Base-by-base conservation (phyloP, 768 basidiomycete species). In the Mycena pura region DNA sequence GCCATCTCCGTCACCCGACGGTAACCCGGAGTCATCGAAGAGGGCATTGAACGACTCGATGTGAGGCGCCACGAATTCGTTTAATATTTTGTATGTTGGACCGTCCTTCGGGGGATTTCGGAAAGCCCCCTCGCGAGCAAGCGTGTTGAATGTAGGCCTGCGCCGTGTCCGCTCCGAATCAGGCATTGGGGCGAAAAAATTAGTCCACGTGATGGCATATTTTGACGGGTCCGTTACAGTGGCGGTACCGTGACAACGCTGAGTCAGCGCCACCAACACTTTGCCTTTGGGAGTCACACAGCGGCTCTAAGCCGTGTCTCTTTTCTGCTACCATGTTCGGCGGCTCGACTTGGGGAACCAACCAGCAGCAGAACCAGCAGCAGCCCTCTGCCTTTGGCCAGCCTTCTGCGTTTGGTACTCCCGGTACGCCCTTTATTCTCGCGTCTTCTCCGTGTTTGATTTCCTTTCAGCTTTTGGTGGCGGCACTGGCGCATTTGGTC, bases 31-130 rank as follows among this genome's bases (percentile, higher is more conserved):
- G 73, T 96, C 95, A 70, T 98, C 96, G 73, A 98, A 96, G 25
- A 99, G 84, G 15, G 94, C 89, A 75, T 99, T 96, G 83, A 99
- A 99, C 36, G 93, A 95, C 74, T 98, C 92, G 63, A 99, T 86
- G 73, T 98, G 96, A 6, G 97, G 96, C 22, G 86, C 79, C 53
- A 98, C 94, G 69, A 98, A 93, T 76, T 96, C 93, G 67, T 97
- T 93, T 61, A 99, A 82, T 52, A 92, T 91, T 19, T 87, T 86
- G 65, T 92, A 86, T 13, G 88, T 86, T 22, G 91, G 84, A 21
- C 85, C 85, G 39, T 84, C 76, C 66, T 82, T 81, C 25, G 90
- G 82, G 0, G 96, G 97, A 57, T 87, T 81, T 74, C 84, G 83
- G 77, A 97, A 97, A 5, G 81, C 74, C 7, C 86, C 78, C 78